Evolutionary conservation across 495 filamentous ascomycete species (phyloP), one percentile per base, ranked within the genome.

Genomic region (Trichoderma erinaceum): DNA sequence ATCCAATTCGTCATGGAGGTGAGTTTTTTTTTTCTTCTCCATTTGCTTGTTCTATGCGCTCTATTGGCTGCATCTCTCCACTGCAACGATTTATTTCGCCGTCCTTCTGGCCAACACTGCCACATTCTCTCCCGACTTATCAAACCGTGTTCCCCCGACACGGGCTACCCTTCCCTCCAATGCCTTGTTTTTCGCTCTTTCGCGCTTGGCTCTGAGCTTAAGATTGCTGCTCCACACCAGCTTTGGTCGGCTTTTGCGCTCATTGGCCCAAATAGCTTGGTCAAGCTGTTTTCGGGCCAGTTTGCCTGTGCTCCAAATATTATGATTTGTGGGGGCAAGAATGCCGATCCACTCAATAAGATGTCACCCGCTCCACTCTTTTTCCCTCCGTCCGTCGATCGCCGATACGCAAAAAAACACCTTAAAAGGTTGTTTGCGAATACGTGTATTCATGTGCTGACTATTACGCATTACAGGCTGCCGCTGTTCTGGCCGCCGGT

Each of bases 1-100:
- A 93, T 97, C 73, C 92, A 96, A 75, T 93, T 92, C 79, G 92
- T 96, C 75, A 97, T 97, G 92, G 90, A 94, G 86, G 89, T 91
- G 81, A 76, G 85, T 66, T n/a, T 46, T 78, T 66, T 66, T 64
- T 65, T 69, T 68, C n/a, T 61, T 61, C 35, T 67, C 52, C 70
- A 65, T 70, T 73, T 71, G 69, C 68, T 58, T 38, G 15, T n/a
- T 66, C 44, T 69, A 65, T 43, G 21, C 48, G n/a, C 1, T 4
- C 48, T 10, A 52, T 52, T 52, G 48, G 18, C 4, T 23, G 48
- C 1, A 25, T 69, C 68, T 21, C n/a, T 69, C 56, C 38, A 66
- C 21, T 35, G 18, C 21, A 1, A 56, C 21, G 50, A 56, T 56
- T 25, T 56, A 4, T 56, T 8, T 25, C 18, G 21, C 21, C 50